Conservation (phyloP, 1,284 basidiomycete species). For the Omphalotus olearius region DNA sequence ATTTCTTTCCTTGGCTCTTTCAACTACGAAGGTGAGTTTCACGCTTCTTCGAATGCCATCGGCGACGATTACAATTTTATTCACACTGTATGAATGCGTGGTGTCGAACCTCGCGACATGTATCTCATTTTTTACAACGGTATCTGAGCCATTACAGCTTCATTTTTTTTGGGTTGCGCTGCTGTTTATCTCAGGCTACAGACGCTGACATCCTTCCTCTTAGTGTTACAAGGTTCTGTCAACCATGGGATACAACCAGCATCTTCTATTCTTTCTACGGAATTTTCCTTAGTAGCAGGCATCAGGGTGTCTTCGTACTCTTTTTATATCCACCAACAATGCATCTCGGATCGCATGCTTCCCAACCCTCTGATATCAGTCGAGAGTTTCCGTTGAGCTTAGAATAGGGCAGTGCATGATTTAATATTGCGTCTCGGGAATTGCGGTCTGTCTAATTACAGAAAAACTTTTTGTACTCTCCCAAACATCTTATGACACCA, state of each 20-base stretch:
- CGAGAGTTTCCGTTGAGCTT: neutral
- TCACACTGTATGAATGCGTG: conserved; percentile 43
- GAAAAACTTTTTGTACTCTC: too few relatives aligned
- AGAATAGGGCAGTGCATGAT: neutral
- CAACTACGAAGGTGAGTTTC: neutral
- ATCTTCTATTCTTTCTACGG: neutral
- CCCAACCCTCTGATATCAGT: neutral
- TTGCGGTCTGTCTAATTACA: too few relatives aligned
- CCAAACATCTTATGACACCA: neutral
- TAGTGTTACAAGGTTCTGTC: neutral
- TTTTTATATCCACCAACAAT: too few relatives aligned
- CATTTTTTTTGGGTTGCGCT: conserved; percentile 14
- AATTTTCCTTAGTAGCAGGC: too few relatives aligned
- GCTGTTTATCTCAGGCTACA: conserved; percentile 7
- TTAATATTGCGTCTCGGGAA: too few relatives aligned
- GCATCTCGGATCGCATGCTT: too few relatives aligned
- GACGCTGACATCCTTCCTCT: conserved; percentile 3
- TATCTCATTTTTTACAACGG: conserved; percentile 46
- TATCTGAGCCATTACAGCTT: conserved; percentile 46
- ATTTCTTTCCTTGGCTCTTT: neutral
- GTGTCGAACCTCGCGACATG: conserved; percentile 29
- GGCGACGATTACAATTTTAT: conserved; percentile 24
- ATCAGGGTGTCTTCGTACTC: too few relatives aligned
- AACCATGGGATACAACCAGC: too few relatives aligned
- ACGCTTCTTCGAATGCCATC: neutral